phyloP scores from a whole-genome alignment of 352 stramenopile species.

The Globisporangium parvum region DNA sequence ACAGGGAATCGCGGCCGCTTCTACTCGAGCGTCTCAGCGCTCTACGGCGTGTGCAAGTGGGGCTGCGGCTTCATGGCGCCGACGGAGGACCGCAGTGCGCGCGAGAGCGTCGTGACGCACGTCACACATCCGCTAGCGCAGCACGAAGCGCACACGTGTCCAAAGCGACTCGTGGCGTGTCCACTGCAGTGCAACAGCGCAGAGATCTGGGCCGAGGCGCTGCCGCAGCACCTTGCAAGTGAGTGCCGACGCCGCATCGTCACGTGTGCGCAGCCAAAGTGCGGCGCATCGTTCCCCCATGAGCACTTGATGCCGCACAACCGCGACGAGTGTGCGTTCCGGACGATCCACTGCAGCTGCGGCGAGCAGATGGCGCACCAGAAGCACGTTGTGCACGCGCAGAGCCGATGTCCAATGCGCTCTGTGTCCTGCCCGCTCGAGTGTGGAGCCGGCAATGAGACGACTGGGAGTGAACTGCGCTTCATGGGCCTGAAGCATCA shows the following conservation, averaged over 20 bases:
- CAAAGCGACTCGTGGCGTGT: constrained; percentile 46
- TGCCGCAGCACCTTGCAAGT: constrained; percentile 25
- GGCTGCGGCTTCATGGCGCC: constrained; percentile 52
- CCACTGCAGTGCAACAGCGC: constrained; percentile 21
- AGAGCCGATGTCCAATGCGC: constrained; percentile 36
- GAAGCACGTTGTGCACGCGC: constrained; percentile 37
- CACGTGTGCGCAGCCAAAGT: constrained; percentile 46
- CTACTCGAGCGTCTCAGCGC: constrained; percentile 26
- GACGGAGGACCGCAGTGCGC: constrained; percentile 21
- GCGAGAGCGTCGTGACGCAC: constrained; percentile 19
- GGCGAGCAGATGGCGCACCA: constrained; percentile 52
- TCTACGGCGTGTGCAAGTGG: constrained; percentile 59
- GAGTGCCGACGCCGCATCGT: constrained; percentile 39
- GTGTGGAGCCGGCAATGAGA: constrained; percentile 14
- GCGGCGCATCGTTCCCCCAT: constrained; percentile 18
- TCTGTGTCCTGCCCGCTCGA: constrained; percentile 44
- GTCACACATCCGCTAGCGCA: constrained; percentile 30
- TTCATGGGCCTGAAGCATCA: constrained; percentile 45
- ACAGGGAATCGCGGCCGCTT: constrained; percentile 29
- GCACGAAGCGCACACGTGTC: constrained; percentile 40
- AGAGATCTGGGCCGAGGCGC: constrained; percentile 41
- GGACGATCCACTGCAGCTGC: constrained; percentile 40
- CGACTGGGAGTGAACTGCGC: constrained; percentile 9
- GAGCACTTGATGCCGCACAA: constrained; percentile 23
- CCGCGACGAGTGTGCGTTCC: constrained; percentile 36